Conservation (phyloP, 345 rosid species). For the Eucalyptus melliodora region DNA sequence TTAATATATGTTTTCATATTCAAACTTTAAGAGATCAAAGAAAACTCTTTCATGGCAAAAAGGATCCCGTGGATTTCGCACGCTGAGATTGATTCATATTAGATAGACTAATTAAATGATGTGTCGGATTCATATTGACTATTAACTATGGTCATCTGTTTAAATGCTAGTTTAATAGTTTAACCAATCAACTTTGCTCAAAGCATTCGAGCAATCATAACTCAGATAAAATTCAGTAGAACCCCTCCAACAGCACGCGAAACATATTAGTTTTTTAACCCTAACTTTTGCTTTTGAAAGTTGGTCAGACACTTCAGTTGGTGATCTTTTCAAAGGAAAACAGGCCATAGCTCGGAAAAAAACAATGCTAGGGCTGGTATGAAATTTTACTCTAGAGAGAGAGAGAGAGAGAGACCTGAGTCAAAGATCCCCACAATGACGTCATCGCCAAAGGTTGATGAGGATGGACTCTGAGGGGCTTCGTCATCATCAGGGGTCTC, state of each 20-base stretch:
- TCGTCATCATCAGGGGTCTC: background rate
- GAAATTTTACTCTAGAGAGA: background rate
- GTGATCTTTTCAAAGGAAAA: background rate
- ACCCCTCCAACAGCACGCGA: background rate
- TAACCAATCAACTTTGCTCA: background rate
- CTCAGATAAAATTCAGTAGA: background rate
- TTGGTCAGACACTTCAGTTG: background rate
- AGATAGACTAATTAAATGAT: background rate
- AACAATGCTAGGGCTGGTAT: background rate
- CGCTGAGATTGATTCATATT: accelerated
- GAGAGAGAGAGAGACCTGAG: slow-evolving; percentile 13
- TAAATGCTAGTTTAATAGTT: background rate
- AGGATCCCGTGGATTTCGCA: background rate
- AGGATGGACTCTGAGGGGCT: slow-evolving; percentile 7
- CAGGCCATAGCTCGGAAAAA: background rate
- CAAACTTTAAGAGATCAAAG: background rate
- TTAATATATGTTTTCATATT: accelerated
- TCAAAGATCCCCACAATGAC: slow-evolving; percentile 39
- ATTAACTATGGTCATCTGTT: background rate
- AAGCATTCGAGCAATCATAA: background rate
- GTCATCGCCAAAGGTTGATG: slow-evolving; percentile 25
- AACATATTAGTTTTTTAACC: background rate
- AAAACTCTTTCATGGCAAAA: background rate
- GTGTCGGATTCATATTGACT: background rate
- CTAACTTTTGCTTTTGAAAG: background rate